Evolutionary conservation across 2,329 filamentous ascomycete species (phyloP).

Genomic region (Phialocephala sp.): DNA sequence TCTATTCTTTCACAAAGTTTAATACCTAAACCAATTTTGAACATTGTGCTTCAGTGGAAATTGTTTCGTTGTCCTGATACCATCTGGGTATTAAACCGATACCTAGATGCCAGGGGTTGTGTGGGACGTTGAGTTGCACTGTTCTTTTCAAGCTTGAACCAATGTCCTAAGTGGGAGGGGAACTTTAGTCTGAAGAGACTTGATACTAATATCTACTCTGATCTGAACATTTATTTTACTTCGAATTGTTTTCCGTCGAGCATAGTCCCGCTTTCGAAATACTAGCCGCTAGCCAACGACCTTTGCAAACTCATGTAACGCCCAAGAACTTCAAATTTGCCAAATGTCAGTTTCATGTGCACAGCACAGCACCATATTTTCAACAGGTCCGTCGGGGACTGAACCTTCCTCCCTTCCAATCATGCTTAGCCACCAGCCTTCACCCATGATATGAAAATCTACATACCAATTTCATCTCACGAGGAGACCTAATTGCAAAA

Average conservation of each 20-base stretch:
- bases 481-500: slow-evolving; percentile 9
- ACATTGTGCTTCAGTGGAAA: too few relatives aligned
- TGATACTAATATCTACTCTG: too few relatives aligned
- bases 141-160: too few relatives aligned
- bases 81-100: too few relatives aligned
- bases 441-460: not conserved
- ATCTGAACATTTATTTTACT: too few relatives aligned
- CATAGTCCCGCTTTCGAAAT: not conserved
- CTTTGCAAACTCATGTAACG: not conserved
- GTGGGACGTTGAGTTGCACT: too few relatives aligned
- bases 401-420: not conserved
- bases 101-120: too few relatives aligned
- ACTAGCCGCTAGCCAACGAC: not conserved
- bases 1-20: too few relatives aligned
- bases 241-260: not conserved
- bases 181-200: too few relatives aligned
- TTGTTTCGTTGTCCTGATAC: too few relatives aligned
- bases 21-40: too few relatives aligned
- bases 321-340: not conserved
- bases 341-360: not conserved
- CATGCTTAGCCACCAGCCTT: not conserved
- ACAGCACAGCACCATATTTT: not conserved
- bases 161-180: too few relatives aligned
- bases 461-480: not conserved
- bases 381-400: not conserved